Percentiles rank a stretch among this genome's conserved stretches.
Evolutionary conservation across 2,329 filamentous ascomycete species (phyloP).

Genomic region (Atkinsonella hypoxylon): DNA sequence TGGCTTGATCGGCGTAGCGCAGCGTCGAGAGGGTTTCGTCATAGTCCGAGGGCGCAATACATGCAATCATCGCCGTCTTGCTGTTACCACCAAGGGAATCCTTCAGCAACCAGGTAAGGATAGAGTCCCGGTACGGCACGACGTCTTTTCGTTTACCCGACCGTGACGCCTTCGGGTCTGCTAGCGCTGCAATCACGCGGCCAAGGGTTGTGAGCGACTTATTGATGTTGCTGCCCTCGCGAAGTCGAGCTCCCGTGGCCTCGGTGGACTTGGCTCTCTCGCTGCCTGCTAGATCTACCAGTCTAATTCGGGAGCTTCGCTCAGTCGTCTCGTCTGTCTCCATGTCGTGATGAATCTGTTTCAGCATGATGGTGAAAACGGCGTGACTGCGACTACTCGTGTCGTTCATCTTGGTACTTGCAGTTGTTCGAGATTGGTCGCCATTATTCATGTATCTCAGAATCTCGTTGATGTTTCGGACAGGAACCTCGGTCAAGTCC

Average conservation of each 20-base stretch:
- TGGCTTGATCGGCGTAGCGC: slow-evolving; percentile 94
- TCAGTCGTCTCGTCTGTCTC: slow-evolving; percentile 97
- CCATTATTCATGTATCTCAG: slow-evolving; percentile 83
- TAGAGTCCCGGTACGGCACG: slow-evolving; percentile 87
- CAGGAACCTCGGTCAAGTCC: slow-evolving; percentile 85
- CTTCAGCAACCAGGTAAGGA: slow-evolving; percentile 76
- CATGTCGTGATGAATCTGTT: slow-evolving; percentile 96
- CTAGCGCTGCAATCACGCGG: slow-evolving; percentile 86
- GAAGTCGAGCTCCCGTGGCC: slow-evolving; percentile 78
- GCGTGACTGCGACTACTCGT: slow-evolving; percentile 93
- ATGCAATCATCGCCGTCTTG: slow-evolving; percentile 98
- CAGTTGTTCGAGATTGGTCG: slow-evolving; percentile 75
- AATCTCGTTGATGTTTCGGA: slow-evolving; percentile 77
- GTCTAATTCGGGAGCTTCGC: slow-evolving; percentile 79
- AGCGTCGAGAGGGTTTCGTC: slow-evolving; percentile 94
- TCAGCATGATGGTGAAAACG: slow-evolving; percentile 95
- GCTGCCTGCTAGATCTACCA: slow-evolving; percentile 90
- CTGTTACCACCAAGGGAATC: slow-evolving; percentile 93
- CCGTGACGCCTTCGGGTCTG: slow-evolving; percentile 50
- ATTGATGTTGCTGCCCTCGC: slow-evolving; percentile 97
- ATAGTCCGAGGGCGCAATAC: slow-evolving; percentile 89
- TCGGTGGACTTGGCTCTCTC: slow-evolving; percentile 93
- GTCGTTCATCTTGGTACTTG: slow-evolving; percentile 98
- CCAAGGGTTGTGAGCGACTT: slow-evolving; percentile 94
- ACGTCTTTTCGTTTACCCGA: slow-evolving; percentile 49